Evolutionary conservation across 2,329 filamentous ascomycete genomes (phyloP), one percentile per base, ranked within the genome.

Genomic region (Metarhizium brunneum): DNA sequence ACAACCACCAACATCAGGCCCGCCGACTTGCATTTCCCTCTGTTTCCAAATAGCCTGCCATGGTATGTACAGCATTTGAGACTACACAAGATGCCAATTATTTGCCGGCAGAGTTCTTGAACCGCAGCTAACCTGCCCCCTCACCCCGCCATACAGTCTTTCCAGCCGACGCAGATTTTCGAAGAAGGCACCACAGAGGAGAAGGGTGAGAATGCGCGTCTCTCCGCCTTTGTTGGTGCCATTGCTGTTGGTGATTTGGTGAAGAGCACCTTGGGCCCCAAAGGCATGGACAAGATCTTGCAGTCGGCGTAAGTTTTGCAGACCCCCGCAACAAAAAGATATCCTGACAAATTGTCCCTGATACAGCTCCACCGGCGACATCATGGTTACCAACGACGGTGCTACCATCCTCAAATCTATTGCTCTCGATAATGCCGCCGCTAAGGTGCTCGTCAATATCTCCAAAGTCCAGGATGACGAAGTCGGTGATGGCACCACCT

Each of bases 401-500:
- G 94, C 94, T 60, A 99, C 94, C 29, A 99, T 99, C 64, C 83
- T 99, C 61, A 99, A 99, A 76, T 90, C 92, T 54, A 99, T 99
- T 72, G 94, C 94, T 47, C 87, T 99, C 68, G 94, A 99, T 73
- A 99, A 99, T 71, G 94, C 94, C 47, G 94, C 94, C 25, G 94
- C 94, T 54, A 99, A 99, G 77, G 94, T 99, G 5, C 81, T 99
- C 47, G 94, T 99, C 69, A 99, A 99, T 73, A 97, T 99, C 66
- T 97, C 92, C 60, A 99, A 99, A 76, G 94, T 99, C 6, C 94
- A 99, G 72, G 94, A 99, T 68, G 94, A 99, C 70, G 94, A 99
- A 73, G 92, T 99, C 29, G 94, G 94, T 68, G 94, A 99, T 70
- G 94, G 94, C 57, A 99, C 94, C 49, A 99, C 94, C 25, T 97